Percentiles rank a stretch among this genome's conserved stretches.
These are phyloP conservation scores for Styphnolobium japonicum DNA, from an alignment of 306 rosid genomes.

Conservation along the genomic window DNA sequence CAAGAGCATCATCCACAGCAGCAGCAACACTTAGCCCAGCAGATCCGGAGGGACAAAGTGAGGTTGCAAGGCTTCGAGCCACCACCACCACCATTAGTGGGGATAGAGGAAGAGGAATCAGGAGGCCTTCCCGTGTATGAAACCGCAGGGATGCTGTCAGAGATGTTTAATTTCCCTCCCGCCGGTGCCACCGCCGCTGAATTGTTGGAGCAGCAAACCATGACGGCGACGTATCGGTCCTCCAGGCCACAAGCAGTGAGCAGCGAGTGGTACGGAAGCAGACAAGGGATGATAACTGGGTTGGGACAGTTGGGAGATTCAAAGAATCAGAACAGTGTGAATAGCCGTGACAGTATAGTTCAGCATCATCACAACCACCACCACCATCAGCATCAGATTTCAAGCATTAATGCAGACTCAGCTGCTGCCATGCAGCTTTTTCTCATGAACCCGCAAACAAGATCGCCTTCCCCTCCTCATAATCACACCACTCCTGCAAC, in stretches of 20 bases:
- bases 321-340: slow-evolving; percentile 28
- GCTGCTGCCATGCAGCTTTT: slow-evolving; percentile 99
- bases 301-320: slow-evolving; percentile 43
- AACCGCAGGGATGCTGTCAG: slow-evolving; percentile 80
- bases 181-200: slow-evolving; percentile 34
- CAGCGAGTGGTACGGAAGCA: slow-evolving; percentile 67
- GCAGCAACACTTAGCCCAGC: slow-evolving; percentile 58
- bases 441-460: slow-evolving; percentile 75
- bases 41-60: slow-evolving; percentile 87
- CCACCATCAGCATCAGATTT: slow-evolving; percentile 48
- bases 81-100: slow-evolving; percentile 51
- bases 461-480: slow-evolving; percentile 68
- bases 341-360: slow-evolving; percentile 19
- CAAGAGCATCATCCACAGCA: slow-evolving; percentile 38
- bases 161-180: slow-evolving; percentile 79
- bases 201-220: slow-evolving; percentile 53
- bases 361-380: slow-evolving; percentile 3
- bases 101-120: slow-evolving; percentile 60
- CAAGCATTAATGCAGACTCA: slow-evolving; percentile 73
- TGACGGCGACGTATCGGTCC: slow-evolving; percentile 38
- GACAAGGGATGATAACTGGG: slow-evolving; percentile 40
- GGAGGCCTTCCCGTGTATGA: slow-evolving; percentile 66
- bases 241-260: slow-evolving; percentile 33
- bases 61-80: slow-evolving; percentile 64
- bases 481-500: slow-evolving; percentile 16